A percentile compares a stretch with the other conserved stretches of the same genome.
Evolutionary conservation across 129 eudicot species (phyloP).

Genomic region (Centella asiatica): DNA sequence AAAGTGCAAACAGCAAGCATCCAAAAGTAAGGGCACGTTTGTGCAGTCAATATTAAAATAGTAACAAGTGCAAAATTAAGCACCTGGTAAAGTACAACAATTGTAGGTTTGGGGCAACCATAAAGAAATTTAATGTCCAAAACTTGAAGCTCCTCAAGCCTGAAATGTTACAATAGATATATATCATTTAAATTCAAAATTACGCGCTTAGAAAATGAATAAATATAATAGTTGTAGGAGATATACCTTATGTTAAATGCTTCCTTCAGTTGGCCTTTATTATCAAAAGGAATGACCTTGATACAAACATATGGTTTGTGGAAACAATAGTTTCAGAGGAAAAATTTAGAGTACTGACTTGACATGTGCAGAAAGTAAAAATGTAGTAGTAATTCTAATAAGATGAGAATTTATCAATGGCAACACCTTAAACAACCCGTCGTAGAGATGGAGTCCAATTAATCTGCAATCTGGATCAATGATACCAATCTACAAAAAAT

Average conservation of each 20-base stretch:
- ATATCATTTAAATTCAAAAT: not conserved
- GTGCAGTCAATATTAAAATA: too few relatives aligned
- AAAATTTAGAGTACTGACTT: not conserved
- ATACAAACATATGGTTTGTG: slow-evolving; percentile 3
- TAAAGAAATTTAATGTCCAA: slow-evolving; percentile 87
- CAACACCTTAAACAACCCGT: slow-evolving; percentile 72
- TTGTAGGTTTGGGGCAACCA: slow-evolving; percentile 85
- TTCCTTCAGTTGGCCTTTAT: slow-evolving; percentile 91
- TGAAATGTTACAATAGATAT: slow-evolving; percentile 21
- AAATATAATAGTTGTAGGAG: not conserved
- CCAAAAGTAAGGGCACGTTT: not conserved
- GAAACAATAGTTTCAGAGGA: not conserved
- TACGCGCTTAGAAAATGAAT: not conserved
- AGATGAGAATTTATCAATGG: not conserved
- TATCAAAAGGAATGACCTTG: slow-evolving; percentile 93
- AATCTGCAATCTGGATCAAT: slow-evolving; percentile 96
- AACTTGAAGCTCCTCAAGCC: slow-evolving; percentile 95
- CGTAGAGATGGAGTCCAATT: slow-evolving; percentile 87
- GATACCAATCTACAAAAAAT: slow-evolving; percentile 59
- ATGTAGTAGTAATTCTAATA: not conserved
- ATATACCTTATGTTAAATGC: slow-evolving; percentile 73
- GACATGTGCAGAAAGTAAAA: not conserved
- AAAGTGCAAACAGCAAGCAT: not conserved
- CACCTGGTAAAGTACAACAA: slow-evolving; percentile 93
- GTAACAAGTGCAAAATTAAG: not conserved